These are phyloP conservation scores for Lactarius evosmus DNA, from an alignment of 768 basidiomycete genomes.

Conservation along the genomic window DNA sequence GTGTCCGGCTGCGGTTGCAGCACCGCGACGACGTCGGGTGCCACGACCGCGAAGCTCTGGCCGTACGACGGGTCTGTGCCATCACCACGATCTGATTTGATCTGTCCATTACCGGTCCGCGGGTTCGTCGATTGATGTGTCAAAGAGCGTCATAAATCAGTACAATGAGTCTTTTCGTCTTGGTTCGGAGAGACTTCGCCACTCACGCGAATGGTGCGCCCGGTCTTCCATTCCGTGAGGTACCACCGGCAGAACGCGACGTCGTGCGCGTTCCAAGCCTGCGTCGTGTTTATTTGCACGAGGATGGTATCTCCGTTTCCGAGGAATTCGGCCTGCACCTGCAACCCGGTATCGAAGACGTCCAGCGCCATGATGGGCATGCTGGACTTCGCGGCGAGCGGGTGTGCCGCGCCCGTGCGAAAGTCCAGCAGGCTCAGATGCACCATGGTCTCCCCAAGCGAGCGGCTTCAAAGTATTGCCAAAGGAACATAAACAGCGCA, in stretches of 20 bases:
- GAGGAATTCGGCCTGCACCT: not conserved
- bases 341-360: not conserved
- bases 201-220: not conserved
- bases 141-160: not conserved
- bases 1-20: not conserved
- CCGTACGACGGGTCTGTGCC: not conserved
- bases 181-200: not conserved
- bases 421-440: not conserved
- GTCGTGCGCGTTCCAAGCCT: not conserved
- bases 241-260: not conserved
- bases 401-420: not conserved
- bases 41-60: constrained; percentile 2
- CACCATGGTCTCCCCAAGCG: not conserved
- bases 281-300: not conserved
- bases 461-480: not conserved
- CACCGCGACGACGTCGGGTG: not conserved
- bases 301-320: not conserved
- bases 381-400: not conserved
- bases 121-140: not conserved
- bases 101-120: not conserved
- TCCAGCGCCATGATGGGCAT: not conserved
- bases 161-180: not conserved
- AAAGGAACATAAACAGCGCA: not conserved
- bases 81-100: not conserved
- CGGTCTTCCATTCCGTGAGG: constrained; percentile 8